A percentile compares a stretch with the other conserved stretches of the same genome.
phyloP scores from a whole-genome alignment of 225 moss, liverwort and hornwort species.

The Marchantia paleacea region DNA sequence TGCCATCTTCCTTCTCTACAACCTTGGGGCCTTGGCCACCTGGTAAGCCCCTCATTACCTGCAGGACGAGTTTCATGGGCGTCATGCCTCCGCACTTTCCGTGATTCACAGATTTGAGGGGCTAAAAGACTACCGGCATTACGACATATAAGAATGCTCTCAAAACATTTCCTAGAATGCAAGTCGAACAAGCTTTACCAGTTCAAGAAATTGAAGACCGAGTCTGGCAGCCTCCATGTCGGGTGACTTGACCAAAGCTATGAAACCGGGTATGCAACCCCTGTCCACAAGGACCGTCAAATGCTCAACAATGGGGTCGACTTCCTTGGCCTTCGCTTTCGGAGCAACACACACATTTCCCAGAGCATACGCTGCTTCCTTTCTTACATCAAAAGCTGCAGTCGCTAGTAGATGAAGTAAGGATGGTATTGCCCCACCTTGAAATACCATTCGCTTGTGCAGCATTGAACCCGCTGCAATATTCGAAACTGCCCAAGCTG shows the following conservation, averaged over 20 bases:
- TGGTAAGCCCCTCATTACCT: slow-evolving; percentile 91
- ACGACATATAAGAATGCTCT: background rate
- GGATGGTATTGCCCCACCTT: slow-evolving; percentile 73
- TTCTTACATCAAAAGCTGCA: slow-evolving; percentile 85
- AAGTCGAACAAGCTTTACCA: slow-evolving; percentile 42
- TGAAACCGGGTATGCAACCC: slow-evolving; percentile 89
- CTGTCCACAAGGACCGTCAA: slow-evolving; percentile 76
- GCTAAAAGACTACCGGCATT: background rate
- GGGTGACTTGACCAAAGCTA: slow-evolving; percentile 82
- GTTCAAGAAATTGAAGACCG: slow-evolving; percentile 91
- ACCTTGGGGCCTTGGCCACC: slow-evolving; percentile 76
- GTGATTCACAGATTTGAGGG: background rate
- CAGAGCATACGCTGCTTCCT: slow-evolving; percentile 85
- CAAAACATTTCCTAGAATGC: background rate
- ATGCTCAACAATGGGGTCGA: slow-evolving; percentile 77
- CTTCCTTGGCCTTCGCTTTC: slow-evolving; percentile 52
- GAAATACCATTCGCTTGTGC: slow-evolving; percentile 80
- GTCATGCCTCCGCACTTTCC: background rate
- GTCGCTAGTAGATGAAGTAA: slow-evolving; percentile 84
- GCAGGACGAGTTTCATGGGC: slow-evolving; percentile 4
- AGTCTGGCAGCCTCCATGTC: slow-evolving; percentile 88
- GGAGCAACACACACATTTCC: slow-evolving; percentile 81
- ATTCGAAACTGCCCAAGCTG: slow-evolving; percentile 91
- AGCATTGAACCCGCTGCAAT: slow-evolving; percentile 73
- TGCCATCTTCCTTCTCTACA: slow-evolving; percentile 96